Conservation (phyloP, 805 yeast genomes). For the Candida vaughaniae region DNA sequence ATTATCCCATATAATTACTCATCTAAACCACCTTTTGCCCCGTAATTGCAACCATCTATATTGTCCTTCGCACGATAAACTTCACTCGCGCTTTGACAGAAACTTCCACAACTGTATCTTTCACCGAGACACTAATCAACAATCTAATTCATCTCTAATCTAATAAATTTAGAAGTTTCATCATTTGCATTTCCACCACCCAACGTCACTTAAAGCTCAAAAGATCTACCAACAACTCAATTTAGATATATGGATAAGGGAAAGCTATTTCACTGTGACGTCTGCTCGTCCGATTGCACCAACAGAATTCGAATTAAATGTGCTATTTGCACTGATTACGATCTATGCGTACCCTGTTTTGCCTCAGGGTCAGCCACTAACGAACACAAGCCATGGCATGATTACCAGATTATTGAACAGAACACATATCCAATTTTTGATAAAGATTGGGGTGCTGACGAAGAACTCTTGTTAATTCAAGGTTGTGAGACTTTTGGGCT, state of each 20-base stretch:
- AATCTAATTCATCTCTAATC: too few species aligned
- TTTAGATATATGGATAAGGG: conserved; percentile 48
- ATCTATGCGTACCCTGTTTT: conserved; percentile 97
- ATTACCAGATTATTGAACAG: conserved; percentile 88
- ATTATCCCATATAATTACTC: too few species aligned
- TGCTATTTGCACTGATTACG: conserved; percentile 91
- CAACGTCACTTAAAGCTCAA: too few species aligned
- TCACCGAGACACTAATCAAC: too few species aligned
- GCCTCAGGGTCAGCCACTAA: conserved; percentile 79
- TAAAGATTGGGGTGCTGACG: conserved; percentile 98
- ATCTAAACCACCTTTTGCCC: too few species aligned
- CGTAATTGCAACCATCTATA: too few species aligned
- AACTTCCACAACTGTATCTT: too few species aligned
- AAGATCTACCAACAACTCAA: too few species aligned
- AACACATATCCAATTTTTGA: conserved; percentile 91
- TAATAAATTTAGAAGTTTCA: too few species aligned
- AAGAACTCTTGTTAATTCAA: conserved; percentile 81
- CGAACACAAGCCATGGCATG: conserved; percentile 92
- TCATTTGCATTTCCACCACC: too few species aligned
- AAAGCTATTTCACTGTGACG: conserved; percentile 79
- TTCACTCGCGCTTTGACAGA: too few species aligned
- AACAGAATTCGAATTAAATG: conserved; percentile 87
- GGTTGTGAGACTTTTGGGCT: conserved; percentile 90
- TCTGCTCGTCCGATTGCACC: conserved; percentile 95
- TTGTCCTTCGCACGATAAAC: too few species aligned